Evolutionary conservation across 257 asterid species (phyloP), one percentile per base, ranked within the genome.

Genomic region (Nicotiana otophora): DNA sequence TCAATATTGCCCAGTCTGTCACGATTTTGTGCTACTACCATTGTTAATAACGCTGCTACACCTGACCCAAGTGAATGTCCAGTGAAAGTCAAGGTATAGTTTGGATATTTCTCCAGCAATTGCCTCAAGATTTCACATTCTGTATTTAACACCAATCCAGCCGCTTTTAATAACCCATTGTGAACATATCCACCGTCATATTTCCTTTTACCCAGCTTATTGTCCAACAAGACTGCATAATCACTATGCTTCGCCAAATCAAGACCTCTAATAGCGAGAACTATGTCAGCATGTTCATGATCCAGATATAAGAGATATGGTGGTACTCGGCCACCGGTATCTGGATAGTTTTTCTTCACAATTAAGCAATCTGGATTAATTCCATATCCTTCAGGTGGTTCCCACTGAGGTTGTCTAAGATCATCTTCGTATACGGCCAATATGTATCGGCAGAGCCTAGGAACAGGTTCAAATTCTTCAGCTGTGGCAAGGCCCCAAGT

Each of bases 1-100:
- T 93, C 93, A 53, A 94, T 84, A 81, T 91, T 88, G 54, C 97
- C 97, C 89, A 94, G 80, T 77, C 84, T 89, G 65, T 86, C 91
- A 20, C 85, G 90, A 87, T 92, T 91, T 16, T 90, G 86, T 61
- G 91, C 92, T 89, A 91, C 91, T 80, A 94, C 91, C 69, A 94
- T 79, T 0, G 97, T 88, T 88, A 94, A 80, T 36, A 93, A 61
- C 3, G 97, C 92, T 1, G 98, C 98, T 90, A 94, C 97, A 26
- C 98, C 98, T 14, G 98, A 93, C 58, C 98, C 98, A 34, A 94
- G 84, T 8, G 98, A 94, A 83, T 94, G 98, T 7, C 98, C 97
- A 0, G 97, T 83, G 23, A 93, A 90, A n/a, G 98, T 94, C 86
- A 94, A 78, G 5, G 92, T 93, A 78, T 93, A 94, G 55, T 87